phyloP scores from a whole-genome alignment of 768 basidiomycete genomes.

The Pisolithus orientalis region DNA sequence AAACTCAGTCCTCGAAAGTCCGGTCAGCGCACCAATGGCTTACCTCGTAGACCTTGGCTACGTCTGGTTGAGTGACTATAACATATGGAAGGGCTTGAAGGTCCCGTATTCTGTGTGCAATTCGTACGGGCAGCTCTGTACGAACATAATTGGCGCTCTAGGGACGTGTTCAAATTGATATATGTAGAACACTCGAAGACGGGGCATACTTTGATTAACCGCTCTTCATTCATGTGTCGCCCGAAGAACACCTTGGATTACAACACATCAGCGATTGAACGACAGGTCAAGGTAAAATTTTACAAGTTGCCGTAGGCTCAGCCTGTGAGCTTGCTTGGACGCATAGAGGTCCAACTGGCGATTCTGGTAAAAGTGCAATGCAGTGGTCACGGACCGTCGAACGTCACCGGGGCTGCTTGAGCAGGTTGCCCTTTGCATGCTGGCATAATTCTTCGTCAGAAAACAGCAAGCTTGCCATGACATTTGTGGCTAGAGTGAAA shows the following conservation, averaged over 20 bases:
- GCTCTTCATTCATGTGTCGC: slow-evolving; percentile 72
- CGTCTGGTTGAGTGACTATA: slow-evolving; percentile 79
- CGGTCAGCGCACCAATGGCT: slow-evolving; percentile 17
- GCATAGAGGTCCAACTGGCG: slow-evolving; percentile 79
- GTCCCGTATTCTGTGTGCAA: slow-evolving; percentile 83
- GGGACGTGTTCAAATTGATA: background rate
- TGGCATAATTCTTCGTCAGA: background rate
- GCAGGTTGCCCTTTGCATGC: background rate
- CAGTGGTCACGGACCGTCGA: slow-evolving; percentile 28
- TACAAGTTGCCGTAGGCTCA: slow-evolving; percentile 79
- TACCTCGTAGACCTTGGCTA: slow-evolving; percentile 81
- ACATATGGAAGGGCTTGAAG: slow-evolving; percentile 82
- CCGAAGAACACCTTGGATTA: slow-evolving; percentile 70
- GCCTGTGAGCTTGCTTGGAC: slow-evolving; percentile 58
- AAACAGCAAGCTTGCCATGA: slow-evolving; percentile 14
- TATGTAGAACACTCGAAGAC: background rate
- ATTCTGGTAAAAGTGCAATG: slow-evolving; percentile 75
- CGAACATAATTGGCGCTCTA: slow-evolving; percentile 90
- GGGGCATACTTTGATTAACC: slow-evolving; percentile 60
- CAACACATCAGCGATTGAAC: background rate
- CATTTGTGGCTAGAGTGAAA: slow-evolving; percentile 14
- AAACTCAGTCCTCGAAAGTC: slow-evolving; percentile 1
- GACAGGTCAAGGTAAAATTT: slow-evolving; percentile 9
- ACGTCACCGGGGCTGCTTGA: slow-evolving; percentile 8
- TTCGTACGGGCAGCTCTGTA: slow-evolving; percentile 81